These are phyloP conservation scores for Naganishia randhawae DNA, from an alignment of 768 basidiomycete genomes.

Conservation along the genomic window DNA sequence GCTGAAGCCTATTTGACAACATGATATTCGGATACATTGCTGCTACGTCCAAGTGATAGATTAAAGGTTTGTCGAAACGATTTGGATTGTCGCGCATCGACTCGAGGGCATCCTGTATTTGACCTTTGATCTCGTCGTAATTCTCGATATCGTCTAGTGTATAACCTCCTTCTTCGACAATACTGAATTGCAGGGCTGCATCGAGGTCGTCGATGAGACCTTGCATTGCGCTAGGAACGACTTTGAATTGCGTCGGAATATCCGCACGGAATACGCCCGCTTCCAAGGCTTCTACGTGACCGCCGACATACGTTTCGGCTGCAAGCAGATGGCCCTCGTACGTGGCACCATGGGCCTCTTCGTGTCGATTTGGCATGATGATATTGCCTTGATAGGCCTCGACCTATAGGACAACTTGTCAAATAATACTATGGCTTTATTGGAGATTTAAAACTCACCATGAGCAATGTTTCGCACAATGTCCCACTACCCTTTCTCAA, in stretches of 20 bases:
- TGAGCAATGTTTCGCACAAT: constrained; percentile 91
- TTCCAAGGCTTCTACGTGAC: constrained; percentile 96
- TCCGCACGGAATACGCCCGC: constrained; percentile 98
- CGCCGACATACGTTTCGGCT: constrained; percentile 97
- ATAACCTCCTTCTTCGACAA: constrained; percentile 72
- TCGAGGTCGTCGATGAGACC: constrained; percentile 91
- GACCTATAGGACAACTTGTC: constrained; percentile 59
- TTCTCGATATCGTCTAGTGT: constrained; percentile 82
- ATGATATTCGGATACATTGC: constrained; percentile 99
- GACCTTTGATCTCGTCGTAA: constrained; percentile 82
- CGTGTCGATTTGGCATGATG: constrained; percentile 97
- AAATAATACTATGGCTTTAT: neutral
- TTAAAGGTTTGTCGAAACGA: constrained; percentile 84
- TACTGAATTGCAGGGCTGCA: constrained; percentile 81
- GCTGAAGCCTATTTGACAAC: constrained; percentile 97
- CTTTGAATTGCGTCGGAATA: constrained; percentile 90
- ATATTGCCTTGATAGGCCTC: constrained; percentile 87
- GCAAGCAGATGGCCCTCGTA: constrained; percentile 94
- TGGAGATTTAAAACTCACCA: constrained; percentile 61
- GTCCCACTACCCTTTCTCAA: constrained; percentile 93
- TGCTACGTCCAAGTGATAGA: constrained; percentile 97
- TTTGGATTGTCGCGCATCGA: constrained; percentile 85
- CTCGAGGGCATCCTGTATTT: constrained; percentile 75
- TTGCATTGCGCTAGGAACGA: constrained; percentile 79
- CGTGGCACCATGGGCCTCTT: constrained; percentile 85